Evolutionary conservation across 2,329 filamentous ascomycete genomes (phyloP).

Genomic region (Cladosporium sp.): DNA sequence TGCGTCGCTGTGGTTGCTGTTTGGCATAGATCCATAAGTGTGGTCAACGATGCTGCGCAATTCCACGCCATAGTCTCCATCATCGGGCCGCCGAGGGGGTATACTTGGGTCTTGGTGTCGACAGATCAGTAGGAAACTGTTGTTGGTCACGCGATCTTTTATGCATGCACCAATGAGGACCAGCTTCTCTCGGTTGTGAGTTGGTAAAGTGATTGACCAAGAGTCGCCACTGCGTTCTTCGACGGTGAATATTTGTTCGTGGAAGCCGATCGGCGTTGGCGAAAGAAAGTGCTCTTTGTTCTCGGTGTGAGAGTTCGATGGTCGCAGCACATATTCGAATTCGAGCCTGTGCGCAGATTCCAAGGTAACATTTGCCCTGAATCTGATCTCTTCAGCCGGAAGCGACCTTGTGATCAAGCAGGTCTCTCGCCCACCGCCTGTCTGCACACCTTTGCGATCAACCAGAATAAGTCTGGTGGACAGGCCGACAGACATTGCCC

Average conservation of each 20-base stretch:
- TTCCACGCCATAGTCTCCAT: not conserved
- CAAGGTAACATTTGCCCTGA: not conserved
- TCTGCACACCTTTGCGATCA: not conserved
- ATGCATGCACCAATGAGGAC: not conserved
- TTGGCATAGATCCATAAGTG: not conserved
- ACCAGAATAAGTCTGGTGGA: not conserved
- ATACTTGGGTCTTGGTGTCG: not conserved
- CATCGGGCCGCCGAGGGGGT: not conserved
- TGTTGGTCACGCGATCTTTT: not conserved
- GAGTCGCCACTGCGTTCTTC: not conserved
- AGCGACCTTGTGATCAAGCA: not conserved
- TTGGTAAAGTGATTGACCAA: not conserved
- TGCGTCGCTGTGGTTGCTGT: not conserved
- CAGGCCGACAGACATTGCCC: not conserved
- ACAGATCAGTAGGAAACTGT: not conserved
- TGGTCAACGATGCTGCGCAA: not conserved
- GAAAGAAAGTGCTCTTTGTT: not conserved
- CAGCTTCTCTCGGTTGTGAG: not conserved
- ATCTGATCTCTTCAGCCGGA: not conserved
- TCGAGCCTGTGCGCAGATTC: not conserved
- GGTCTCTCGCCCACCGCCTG: not conserved
- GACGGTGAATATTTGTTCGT: not conserved
- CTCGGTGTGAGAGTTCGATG: not conserved
- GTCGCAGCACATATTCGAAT: not conserved
- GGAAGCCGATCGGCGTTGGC: not conserved